These are phyloP conservation scores for Phytophthora cajani DNA, from an alignment of 352 stramenopile genomes.

Conservation along the genomic window DNA sequence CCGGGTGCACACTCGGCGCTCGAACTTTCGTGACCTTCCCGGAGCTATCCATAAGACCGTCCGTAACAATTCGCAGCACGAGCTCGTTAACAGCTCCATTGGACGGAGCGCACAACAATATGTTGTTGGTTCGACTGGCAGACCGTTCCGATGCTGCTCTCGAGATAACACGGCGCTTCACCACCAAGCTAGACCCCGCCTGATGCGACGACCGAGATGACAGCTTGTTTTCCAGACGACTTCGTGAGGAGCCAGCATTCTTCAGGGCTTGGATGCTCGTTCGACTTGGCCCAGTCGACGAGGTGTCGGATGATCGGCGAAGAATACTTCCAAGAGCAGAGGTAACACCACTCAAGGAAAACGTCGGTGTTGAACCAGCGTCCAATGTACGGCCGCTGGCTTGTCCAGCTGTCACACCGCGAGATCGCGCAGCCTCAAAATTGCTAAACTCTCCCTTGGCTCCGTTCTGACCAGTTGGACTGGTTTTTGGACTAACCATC, in stretches of 20 bases:
- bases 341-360: constrained; percentile 62
- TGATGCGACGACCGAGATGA: constrained; percentile 31
- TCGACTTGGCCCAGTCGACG: constrained; percentile 36
- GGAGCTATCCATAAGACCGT: constrained; percentile 75
- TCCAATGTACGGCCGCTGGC: constrained; percentile 10
- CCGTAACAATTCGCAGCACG: constrained; percentile 84
- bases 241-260: constrained; percentile 56
- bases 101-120: constrained; percentile 89
- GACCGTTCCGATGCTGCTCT: constrained; percentile 35
- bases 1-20: constrained; percentile 73
- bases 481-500: constrained; percentile 27
- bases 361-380: constrained; percentile 33
- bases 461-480: constrained; percentile 21
- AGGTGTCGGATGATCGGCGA: constrained; percentile 45
- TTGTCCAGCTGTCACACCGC: constrained; percentile 25
- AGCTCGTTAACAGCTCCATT: constrained; percentile 93
- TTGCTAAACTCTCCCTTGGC: constrained; percentile 52
- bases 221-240: constrained; percentile 76
- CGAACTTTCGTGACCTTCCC: constrained; percentile 64
- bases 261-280: constrained; percentile 76
- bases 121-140: constrained; percentile 55
- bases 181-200: constrained; percentile 44
- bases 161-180: constrained; percentile 58
- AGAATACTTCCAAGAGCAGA: constrained; percentile 68
- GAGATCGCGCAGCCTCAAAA: constrained; percentile 54